Conservation (phyloP, 148 eudicot species). For the Fallopia convolvulus region DNA sequence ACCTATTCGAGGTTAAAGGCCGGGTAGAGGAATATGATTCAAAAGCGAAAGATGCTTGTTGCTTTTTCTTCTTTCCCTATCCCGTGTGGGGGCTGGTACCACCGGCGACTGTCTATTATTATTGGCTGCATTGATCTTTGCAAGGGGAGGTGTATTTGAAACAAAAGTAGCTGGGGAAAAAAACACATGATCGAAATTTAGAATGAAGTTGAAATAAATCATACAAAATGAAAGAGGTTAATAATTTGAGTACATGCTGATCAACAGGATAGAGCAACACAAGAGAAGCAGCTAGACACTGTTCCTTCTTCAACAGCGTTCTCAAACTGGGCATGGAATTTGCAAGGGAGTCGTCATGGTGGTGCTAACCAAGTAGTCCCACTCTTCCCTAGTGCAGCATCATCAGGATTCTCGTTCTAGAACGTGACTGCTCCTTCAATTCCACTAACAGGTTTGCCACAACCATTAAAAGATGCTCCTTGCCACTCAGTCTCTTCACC, state of each 20-base stretch:
- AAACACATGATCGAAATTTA: not conserved
- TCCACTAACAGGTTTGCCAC: conserved; percentile 8
- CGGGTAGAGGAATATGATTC: not conserved
- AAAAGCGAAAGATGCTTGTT: not conserved
- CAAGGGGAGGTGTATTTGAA: not conserved
- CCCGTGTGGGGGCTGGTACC: not conserved
- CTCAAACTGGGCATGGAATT: conserved; percentile 7
- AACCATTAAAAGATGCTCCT: not conserved
- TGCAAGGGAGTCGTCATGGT: conserved; percentile 8
- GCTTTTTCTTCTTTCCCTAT: not conserved
- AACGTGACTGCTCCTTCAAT: conserved; percentile 12
- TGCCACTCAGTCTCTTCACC: not conserved
- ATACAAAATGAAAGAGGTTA: not conserved
- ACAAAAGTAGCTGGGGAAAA: not conserved
- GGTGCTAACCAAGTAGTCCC: conserved; percentile 17
- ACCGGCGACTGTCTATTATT: not conserved
- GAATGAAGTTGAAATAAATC: not conserved
- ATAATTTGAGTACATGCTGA: not conserved
- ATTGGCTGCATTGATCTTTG: not conserved
- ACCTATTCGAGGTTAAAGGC: not conserved
- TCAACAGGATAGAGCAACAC: not conserved
- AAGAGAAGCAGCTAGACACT: not conserved
- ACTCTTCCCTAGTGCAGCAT: conserved; percentile 8
- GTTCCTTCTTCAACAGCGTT: not conserved
- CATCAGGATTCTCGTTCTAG: conserved; percentile 10